A percentile compares a stretch with the other conserved stretches of the same genome.
Conservation (phyloP, 2,329 filamentous ascomycete species). For the Plectosphaerella plurivora region DNA sequence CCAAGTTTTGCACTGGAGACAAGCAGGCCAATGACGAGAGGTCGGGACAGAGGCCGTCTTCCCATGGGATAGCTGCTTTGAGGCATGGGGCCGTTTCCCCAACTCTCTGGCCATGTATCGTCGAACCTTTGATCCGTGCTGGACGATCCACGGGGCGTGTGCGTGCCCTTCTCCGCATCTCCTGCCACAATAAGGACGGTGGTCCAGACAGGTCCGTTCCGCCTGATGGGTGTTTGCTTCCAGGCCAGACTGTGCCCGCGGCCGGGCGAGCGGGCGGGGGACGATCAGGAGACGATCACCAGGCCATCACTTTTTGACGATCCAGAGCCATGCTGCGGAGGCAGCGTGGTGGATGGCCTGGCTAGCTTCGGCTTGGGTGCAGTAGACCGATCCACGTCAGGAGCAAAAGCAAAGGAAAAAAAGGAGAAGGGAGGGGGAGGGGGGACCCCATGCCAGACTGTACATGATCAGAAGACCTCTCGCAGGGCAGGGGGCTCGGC, state of each 20-base stretch:
- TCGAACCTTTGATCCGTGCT: not conserved
- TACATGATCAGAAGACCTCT: not conserved
- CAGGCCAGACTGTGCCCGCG: too few species aligned
- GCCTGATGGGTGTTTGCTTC: too few species aligned
- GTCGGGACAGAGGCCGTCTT: not conserved
- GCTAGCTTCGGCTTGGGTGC: not conserved
- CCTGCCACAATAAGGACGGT: not conserved
- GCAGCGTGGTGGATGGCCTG: not conserved
- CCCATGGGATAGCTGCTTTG: not conserved
- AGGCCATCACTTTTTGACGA: not conserved
- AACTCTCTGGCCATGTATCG: not conserved
- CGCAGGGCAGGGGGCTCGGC: not conserved
- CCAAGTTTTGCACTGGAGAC: not conserved
- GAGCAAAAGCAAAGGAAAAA: too few species aligned
- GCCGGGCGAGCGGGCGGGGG: too few species aligned
- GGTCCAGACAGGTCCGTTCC: too few species aligned
- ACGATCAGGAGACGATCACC: not conserved
- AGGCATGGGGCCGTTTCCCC: not conserved
- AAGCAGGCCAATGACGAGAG: not conserved
- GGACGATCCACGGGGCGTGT: too few species aligned
- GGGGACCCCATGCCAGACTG: too few species aligned
- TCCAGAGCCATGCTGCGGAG: not conserved
- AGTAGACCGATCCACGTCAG: not conserved
- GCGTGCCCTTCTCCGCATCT: not conserved
- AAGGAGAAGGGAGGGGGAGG: too few species aligned